Evolutionary conservation across 148 eudicot genomes (phyloP).

Genomic region (Silene latifolia): DNA sequence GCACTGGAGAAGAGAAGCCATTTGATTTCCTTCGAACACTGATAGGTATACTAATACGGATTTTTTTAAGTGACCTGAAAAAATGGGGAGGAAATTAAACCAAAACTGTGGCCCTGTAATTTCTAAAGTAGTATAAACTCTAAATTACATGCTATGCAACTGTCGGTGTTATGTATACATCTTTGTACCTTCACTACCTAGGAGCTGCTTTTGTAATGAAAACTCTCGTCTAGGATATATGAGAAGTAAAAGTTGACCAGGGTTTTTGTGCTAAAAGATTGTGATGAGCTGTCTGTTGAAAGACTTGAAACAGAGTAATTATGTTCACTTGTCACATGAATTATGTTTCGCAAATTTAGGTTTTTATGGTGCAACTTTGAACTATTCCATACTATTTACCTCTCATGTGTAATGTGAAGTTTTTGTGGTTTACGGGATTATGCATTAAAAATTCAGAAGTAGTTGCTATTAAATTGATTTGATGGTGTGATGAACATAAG

Average conservation of each 20-base stretch:
- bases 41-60: slow-evolving; percentile 46
- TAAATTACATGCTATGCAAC: neutral
- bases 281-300: neutral
- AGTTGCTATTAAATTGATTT: neutral
- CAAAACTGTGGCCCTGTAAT: neutral
- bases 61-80: too few relatives aligned
- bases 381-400: neutral
- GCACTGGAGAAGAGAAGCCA: slow-evolving; percentile 62
- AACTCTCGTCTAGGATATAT: neutral
- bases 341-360: neutral
- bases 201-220: slow-evolving; percentile 2
- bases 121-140: too few relatives aligned
- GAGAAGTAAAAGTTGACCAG: neutral
- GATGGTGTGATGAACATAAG: neutral
- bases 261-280: neutral
- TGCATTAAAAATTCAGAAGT: neutral
- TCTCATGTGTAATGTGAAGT: neutral
- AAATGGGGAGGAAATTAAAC: too few relatives aligned
- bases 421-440: neutral
- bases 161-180: neutral
- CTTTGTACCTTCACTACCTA: neutral
- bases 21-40: slow-evolving; percentile 67
- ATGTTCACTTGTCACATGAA: neutral
- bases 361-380: neutral
- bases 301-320: neutral